Percentiles rank a stretch among this genome's conserved stretches.
Conservation (phyloP, 768 basidiomycete species). For the Kwoniella botswanensis region DNA sequence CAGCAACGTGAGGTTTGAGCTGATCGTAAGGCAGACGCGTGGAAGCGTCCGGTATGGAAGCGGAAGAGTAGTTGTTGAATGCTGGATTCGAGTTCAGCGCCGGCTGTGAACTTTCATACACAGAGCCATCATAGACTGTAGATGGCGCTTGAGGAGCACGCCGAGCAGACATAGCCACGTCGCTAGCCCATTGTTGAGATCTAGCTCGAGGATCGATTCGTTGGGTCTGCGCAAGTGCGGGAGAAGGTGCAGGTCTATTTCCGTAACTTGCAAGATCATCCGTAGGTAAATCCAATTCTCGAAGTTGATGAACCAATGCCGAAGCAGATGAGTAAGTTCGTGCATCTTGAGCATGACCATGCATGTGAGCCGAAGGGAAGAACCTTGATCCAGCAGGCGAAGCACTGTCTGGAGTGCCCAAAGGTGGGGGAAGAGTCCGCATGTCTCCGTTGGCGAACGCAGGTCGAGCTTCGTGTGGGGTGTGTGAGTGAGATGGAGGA, state of each 20-base stretch:
- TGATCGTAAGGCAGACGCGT: constrained; percentile 28
- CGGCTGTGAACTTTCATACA: constrained; percentile 47
- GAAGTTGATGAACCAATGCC: constrained; percentile 56
- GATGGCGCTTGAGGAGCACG: constrained; percentile 37
- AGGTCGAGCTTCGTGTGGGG: constrained; percentile 47
- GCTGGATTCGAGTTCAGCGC: constrained; percentile 14
- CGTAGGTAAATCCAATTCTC: constrained; percentile 57
- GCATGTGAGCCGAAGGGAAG: constrained; percentile 56
- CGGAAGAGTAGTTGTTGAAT: constrained; percentile 27
- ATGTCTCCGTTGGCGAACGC: constrained; percentile 53
- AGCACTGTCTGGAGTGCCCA: constrained; percentile 41
- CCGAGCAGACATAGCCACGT: constrained; percentile 24
- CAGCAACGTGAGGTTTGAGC: constrained; percentile 34
- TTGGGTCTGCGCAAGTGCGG: constrained; percentile 24
- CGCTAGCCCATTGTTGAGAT: constrained; percentile 26
- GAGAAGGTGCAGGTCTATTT: constrained; percentile 40
- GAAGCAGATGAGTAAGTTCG: constrained; percentile 40
- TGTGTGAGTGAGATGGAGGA: constrained; percentile 50
- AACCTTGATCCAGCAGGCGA: constrained; percentile 10
- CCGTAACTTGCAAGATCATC: constrained; percentile 57
- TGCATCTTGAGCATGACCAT: constrained; percentile 61
- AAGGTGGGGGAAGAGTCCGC: constrained; percentile 50
- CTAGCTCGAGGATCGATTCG: constrained; percentile 14
- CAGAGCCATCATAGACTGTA: constrained; percentile 55
- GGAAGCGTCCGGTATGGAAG: neutral